A percentile compares a stretch with the other conserved stretches of the same genome.
Evolutionary conservation across 768 basidiomycete species (phyloP).

Genomic region (Chlorophyllum brunneum): DNA sequence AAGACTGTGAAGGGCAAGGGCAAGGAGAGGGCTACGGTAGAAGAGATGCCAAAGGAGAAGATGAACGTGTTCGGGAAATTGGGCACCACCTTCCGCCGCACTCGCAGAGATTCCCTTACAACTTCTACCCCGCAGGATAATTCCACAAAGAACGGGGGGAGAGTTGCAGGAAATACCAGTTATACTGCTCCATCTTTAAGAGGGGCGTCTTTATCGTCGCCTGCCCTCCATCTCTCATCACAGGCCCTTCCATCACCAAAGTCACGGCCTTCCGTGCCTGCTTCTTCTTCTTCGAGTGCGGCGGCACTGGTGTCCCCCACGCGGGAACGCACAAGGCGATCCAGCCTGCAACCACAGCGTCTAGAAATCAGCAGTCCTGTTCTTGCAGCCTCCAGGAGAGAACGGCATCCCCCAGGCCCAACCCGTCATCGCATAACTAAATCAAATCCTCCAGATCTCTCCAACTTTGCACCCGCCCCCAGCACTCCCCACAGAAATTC

Average conservation of each 20-base stretch:
- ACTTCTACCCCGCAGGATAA: conserved; percentile 11
- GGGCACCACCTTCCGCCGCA: conserved; percentile 22
- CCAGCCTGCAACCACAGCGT: conserved; percentile 29
- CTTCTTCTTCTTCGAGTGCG: conserved; percentile 44
- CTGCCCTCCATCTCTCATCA: conserved; percentile 62
- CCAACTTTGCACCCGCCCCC: conserved; percentile 17
- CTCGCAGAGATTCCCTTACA: conserved; percentile 12
- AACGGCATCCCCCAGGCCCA: conserved; percentile 14
- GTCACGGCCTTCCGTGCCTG: conserved; percentile 43
- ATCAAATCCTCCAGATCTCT: conserved; percentile 27
- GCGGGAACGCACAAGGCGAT: conserved; percentile 39
- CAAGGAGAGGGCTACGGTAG: conserved; percentile 27
- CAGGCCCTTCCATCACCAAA: conserved; percentile 52
- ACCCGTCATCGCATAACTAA: conserved; percentile 26
- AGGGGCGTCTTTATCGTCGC: conserved; percentile 72
- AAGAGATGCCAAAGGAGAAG: conserved; percentile 28
- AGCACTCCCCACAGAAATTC: conserved; percentile 12
- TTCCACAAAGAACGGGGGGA: conserved; percentile 36
- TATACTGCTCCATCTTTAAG: conserved; percentile 66
- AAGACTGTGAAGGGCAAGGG: conserved; percentile 40
- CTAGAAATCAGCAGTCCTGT: conserved; percentile 14
- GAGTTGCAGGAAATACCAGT: conserved; percentile 51
- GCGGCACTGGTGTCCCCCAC: conserved; percentile 43
- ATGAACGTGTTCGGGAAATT: conserved; percentile 19
- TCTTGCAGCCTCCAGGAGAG: conserved; percentile 14